phyloP scores from a whole-genome alignment of 2,329 filamentous ascomycete genomes.

The Shiraia bambusicola region DNA sequence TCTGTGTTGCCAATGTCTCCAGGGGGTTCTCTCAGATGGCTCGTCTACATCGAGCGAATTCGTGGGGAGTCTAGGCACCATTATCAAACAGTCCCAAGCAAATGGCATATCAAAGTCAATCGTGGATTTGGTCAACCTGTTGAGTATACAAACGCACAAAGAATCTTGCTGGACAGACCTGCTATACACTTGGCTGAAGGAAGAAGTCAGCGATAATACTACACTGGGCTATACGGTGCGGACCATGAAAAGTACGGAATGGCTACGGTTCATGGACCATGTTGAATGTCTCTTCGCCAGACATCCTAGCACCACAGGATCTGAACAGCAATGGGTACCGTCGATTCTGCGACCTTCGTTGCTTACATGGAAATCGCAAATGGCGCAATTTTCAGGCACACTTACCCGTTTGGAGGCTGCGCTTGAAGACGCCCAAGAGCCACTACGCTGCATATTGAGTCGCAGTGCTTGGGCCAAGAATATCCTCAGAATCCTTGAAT shows the following conservation, averaged over 20 bases:
- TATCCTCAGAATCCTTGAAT: constrained; percentile 18
- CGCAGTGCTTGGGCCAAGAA: constrained; percentile 11
- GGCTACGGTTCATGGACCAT: constrained; percentile 23
- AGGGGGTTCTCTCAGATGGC: constrained; percentile 14
- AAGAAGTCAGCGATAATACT: constrained; percentile 1
- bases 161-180: constrained; percentile 26
- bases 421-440: constrained; percentile 3
- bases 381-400: constrained; percentile 7
- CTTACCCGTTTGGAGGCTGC: constrained; percentile 23
- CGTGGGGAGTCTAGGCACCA: constrained; percentile 9
- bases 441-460: constrained; percentile 20
- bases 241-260: constrained; percentile 21
- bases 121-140: constrained; percentile 19
- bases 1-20: constrained; percentile 21
- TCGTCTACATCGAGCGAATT: constrained; percentile 11
- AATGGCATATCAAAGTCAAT: constrained; percentile 13
- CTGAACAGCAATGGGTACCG: neutral
- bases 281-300: constrained; percentile 19
- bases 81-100: constrained; percentile 8
- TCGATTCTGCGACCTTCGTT: constrained; percentile 6
- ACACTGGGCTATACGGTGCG: constrained; percentile 18
- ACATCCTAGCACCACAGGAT: neutral
- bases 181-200: constrained; percentile 16
- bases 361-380: constrained; percentile 1
- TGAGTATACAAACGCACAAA: constrained; percentile 10